These are phyloP conservation scores for Rhizopogon rudus DNA, from an alignment of 768 basidiomycete genomes.

Conservation along the genomic window DNA sequence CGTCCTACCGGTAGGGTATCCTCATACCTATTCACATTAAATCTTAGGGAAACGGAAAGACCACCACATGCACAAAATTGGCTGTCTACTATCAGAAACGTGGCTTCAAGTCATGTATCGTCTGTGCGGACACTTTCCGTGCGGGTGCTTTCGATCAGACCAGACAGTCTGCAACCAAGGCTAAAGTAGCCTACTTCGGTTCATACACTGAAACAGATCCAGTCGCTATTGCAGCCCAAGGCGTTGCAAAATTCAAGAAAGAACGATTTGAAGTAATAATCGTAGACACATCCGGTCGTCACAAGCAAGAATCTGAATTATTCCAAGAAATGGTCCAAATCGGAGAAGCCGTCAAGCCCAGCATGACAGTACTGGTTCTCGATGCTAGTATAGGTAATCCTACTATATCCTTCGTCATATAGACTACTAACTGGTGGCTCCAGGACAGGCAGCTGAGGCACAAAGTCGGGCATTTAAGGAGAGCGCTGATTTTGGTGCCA, in stretches of 20 bases:
- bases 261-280: slow-evolving; percentile 98
- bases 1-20: not conserved
- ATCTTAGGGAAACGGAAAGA: slow-evolving; percentile 91
- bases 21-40: slow-evolving; percentile 2
- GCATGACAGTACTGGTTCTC: slow-evolving; percentile 93
- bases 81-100: slow-evolving; percentile 97
- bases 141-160: slow-evolving; percentile 99
- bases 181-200: slow-evolving; percentile 98
- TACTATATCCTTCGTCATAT: not conserved
- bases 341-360: slow-evolving; percentile 85
- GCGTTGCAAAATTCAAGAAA: slow-evolving; percentile 96
- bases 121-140: slow-evolving; percentile 99
- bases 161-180: slow-evolving; percentile 96
- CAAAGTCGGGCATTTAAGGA: slow-evolving; percentile 98
- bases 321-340: slow-evolving; percentile 99
- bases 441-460: slow-evolving; percentile 95
- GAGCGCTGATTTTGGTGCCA: slow-evolving; percentile 94
- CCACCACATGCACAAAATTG: slow-evolving; percentile 97
- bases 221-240: slow-evolving; percentile 89
- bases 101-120: slow-evolving; percentile 94
- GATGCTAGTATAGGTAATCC: slow-evolving; percentile 92
- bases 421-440: not conserved
- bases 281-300: slow-evolving; percentile 95
- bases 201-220: slow-evolving; percentile 99
- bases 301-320: slow-evolving; percentile 94